A percentile compares a stretch with the other conserved stretches of the same genome.
Evolutionary conservation across 331 rosid species (phyloP).

Genomic region (Malus hybrid): DNA sequence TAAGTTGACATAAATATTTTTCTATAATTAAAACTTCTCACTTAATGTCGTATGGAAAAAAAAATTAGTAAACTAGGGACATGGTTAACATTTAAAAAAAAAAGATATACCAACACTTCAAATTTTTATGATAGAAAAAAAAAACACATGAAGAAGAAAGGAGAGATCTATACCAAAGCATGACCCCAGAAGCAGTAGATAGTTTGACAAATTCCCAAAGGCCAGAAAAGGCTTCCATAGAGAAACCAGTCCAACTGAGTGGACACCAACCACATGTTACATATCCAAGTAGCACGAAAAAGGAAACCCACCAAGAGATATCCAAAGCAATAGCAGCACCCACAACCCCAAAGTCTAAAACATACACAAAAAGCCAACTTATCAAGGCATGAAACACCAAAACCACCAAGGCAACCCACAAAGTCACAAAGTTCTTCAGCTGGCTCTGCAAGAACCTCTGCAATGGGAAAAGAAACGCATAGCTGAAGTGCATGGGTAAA

Average conservation of each 20-base stretch:
- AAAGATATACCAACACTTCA: background rate
- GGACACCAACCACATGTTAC: slow-evolving; percentile 23
- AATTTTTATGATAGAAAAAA: background rate
- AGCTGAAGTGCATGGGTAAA: slow-evolving; percentile 12
- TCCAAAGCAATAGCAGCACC: slow-evolving; percentile 1
- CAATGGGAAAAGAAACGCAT: slow-evolving; percentile 8
- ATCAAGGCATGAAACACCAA: background rate
- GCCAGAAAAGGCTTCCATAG: slow-evolving; percentile 14
- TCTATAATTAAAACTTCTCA: too few relatives aligned
- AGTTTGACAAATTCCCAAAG: slow-evolving; percentile 20
- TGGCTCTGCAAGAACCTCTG: slow-evolving; percentile 23
- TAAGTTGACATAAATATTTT: too few relatives aligned
- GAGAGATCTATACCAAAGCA: slow-evolving; percentile 10
- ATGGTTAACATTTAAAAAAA: too few relatives aligned
- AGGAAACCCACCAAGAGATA: slow-evolving; percentile 3
- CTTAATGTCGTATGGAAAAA: too few relatives aligned
- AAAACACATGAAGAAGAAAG: background rate
- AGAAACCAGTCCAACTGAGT: slow-evolving; percentile 19
- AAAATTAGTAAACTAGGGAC: too few relatives aligned
- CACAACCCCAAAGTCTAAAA: slow-evolving; percentile 6
- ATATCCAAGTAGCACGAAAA: background rate
- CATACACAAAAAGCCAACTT: slow-evolving; percentile 16
- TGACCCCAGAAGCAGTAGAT: slow-evolving; percentile 22
- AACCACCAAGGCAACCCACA: slow-evolving; percentile 7
- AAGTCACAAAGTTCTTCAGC: slow-evolving; percentile 9